Conservation (phyloP, 83 land plant genomes). For the Larix sibirica region DNA sequence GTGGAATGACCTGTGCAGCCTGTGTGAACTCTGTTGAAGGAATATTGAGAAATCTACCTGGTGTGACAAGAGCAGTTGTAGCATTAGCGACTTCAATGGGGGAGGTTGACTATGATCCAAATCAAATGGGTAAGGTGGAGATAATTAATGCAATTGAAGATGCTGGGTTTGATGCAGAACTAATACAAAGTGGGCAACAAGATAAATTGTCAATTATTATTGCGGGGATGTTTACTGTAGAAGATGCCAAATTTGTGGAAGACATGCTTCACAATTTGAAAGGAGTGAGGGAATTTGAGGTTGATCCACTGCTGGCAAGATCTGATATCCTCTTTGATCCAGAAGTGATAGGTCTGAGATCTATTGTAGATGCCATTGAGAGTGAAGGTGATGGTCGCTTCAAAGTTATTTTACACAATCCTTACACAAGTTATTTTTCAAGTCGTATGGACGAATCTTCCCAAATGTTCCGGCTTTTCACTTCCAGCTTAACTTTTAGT, state of each 20-base stretch:
- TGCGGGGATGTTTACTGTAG: conserved; percentile 52
- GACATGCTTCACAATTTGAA: conserved; percentile 42
- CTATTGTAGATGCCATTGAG: conserved; percentile 75
- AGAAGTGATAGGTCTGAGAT: conserved; percentile 70
- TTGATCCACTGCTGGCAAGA: conserved; percentile 46
- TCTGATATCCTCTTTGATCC: conserved; percentile 79
- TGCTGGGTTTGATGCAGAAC: conserved; percentile 93
- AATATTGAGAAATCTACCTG: conserved; percentile 73
- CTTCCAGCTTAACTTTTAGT: conserved; percentile 72
- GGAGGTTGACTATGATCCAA: conserved; percentile 87
- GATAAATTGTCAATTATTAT: conserved; percentile 61
- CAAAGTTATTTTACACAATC: conserved; percentile 52
- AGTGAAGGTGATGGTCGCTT: conserved; percentile 57
- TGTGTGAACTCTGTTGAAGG: conserved; percentile 96
- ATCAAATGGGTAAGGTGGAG: conserved; percentile 50
- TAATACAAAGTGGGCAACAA: conserved; percentile 79
- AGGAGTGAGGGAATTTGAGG: conserved; percentile 62
- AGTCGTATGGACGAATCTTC: conserved; percentile 62
- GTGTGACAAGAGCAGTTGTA: conserved; percentile 83
- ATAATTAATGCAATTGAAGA: conserved; percentile 91
- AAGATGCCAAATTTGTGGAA: conserved; percentile 58
- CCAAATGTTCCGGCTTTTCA: conserved; percentile 70
- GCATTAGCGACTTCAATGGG: conserved; percentile 89
- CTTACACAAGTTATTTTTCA: conserved; percentile 55
- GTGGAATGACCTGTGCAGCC: conserved; percentile 99